phyloP scores from a whole-genome alignment of 257 asterid species.

The Solanum piurae region DNA sequence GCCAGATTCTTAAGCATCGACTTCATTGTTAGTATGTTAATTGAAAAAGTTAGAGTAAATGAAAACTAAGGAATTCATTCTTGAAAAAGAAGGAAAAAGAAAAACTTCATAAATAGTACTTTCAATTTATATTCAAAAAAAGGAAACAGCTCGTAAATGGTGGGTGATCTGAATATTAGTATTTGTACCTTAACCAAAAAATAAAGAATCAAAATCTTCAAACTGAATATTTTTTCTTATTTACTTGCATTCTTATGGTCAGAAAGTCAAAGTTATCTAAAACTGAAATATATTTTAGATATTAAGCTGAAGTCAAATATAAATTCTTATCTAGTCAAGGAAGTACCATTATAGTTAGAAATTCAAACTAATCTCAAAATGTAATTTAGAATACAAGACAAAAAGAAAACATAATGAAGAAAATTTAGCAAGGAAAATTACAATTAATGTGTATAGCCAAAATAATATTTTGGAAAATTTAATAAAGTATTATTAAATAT shows the following conservation, averaged over 20 bases:
- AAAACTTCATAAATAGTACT: not conserved
- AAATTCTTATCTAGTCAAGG: not conserved
- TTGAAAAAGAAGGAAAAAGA: not conserved
- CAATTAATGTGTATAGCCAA: not conserved
- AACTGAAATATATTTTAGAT: not conserved
- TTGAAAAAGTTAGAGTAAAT: no score
- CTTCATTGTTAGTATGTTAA: not conserved
- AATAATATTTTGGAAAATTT: not conserved
- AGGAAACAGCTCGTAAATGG: not conserved
- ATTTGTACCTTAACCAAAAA: not conserved
- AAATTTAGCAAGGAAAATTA: not conserved
- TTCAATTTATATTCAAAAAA: not conserved
- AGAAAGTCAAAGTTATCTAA: not conserved
- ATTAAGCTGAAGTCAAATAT: not conserved
- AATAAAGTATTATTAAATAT: slow-evolving; percentile 4
- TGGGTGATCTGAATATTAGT: not conserved
- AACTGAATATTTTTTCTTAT: not conserved
- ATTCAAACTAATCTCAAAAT: not conserved
- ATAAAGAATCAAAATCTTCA: not conserved
- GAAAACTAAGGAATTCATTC: not conserved
- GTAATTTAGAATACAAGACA: not conserved
- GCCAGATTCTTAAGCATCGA: not conserved
- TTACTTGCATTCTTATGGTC: not conserved
- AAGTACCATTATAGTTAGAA: not conserved
- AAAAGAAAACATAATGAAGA: not conserved